Base-by-base conservation (phyloP, 495 filamentous ascomycete species). In the Cercophora samala region DNA sequence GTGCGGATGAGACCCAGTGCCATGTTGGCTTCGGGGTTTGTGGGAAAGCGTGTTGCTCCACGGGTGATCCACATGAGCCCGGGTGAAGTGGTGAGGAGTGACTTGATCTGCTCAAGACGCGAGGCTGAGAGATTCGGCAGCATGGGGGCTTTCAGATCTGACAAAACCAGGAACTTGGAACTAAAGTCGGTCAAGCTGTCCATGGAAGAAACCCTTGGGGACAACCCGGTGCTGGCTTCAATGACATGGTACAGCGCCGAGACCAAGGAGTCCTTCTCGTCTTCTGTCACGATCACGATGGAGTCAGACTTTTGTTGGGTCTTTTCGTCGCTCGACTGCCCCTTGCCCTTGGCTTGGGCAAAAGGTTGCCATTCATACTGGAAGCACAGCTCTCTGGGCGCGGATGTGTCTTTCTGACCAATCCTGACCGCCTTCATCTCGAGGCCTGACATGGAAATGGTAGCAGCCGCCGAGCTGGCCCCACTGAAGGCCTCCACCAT, bases 321-420 rank as follows among this genome's bases (percentile, higher is more conserved):
- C 8, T 60, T 59, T 23, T 71, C 62, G 9, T 58, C 56, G 17
- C 63, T 64, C 60, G 60, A 60, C n/a, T 69, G 64, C n/a, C 65
- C 58, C 29, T 74, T 66, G 0, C 56, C 22, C 61, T 32, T 55
- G 4, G 24, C 15, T 17, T 68, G 11, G 26, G 58, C 60, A 8
- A 67, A 23, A 3, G 58, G 79, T 69, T 84, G 79, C 78, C 81
- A 85, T 17, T 78, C 69, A 19, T 81, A 58, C 63, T 80, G 79
- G 65, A 79, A 85, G 52, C 75, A 78, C 37, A 80, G 21, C 65
- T 80, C 72, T 37, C 78, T 67, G 15, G 77, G 73, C 4, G 59
- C 58, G 1, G 64, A 32, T 0, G 26, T 26, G n/a, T 68, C 64
- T 4, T 29, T 25, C 2, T 46, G 54, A 5, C 3, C 23, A 8